Evolutionary conservation across 1,139 yeast species (phyloP).

Genomic region (Saccharomyces pastorianus): DNA sequence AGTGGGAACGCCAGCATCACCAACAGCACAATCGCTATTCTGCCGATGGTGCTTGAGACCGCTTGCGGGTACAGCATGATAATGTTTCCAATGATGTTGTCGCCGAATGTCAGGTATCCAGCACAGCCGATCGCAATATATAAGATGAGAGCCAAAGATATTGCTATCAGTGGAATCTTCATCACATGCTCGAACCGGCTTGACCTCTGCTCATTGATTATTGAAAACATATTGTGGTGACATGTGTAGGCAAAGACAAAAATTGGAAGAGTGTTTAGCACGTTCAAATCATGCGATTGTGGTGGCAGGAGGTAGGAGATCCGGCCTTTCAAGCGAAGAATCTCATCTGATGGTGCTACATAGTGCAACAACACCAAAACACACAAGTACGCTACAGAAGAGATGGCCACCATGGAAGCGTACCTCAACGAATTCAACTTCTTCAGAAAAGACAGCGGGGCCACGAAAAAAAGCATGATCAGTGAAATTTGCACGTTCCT

Average conservation of each 20-base stretch:
- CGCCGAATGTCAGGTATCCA: slow-evolving; percentile 68
- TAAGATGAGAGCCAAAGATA: slow-evolving; percentile 48
- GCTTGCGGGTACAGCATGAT: slow-evolving; percentile 63
- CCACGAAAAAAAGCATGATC: slow-evolving; percentile 47
- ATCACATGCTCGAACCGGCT: slow-evolving; percentile 47
- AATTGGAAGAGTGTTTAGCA: slow-evolving; percentile 53
- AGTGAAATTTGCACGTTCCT: slow-evolving; percentile 61
- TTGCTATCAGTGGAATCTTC: slow-evolving; percentile 48
- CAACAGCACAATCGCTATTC: slow-evolving; percentile 61
- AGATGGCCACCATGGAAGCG: slow-evolving; percentile 60
- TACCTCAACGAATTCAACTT: slow-evolving; percentile 60
- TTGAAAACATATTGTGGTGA: slow-evolving; percentile 73
- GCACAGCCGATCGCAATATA: slow-evolving; percentile 57
- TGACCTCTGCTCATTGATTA: slow-evolving; percentile 56
- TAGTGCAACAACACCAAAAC: slow-evolving; percentile 55
- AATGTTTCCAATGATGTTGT: slow-evolving; percentile 55
- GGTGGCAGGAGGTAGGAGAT: slow-evolving; percentile 35
- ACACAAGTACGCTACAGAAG: slow-evolving; percentile 59
- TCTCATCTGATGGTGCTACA: slow-evolving; percentile 34
- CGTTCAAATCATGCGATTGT: slow-evolving; percentile 24
- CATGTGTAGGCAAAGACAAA: slow-evolving; percentile 76
- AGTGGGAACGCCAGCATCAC: slow-evolving; percentile 65
- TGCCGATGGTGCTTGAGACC: slow-evolving; percentile 53
- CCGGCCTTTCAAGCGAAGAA: slow-evolving; percentile 29
- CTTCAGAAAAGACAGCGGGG: slow-evolving; percentile 57